Evolutionary conservation across 805 yeast genomes (phyloP).

Genomic region (Debaryomyces maramus): DNA sequence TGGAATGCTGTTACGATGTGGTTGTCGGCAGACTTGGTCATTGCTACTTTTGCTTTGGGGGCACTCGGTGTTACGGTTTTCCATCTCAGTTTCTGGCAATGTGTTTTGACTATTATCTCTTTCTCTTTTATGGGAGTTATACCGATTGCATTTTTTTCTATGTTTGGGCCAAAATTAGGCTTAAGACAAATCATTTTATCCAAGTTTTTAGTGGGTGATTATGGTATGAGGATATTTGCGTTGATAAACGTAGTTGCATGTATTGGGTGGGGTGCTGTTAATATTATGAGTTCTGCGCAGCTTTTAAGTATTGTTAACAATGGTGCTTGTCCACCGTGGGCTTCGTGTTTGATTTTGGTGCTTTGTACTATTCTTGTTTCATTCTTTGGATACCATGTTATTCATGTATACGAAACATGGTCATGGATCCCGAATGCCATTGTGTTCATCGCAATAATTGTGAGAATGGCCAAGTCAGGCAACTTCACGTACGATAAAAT

Average conservation of each 20-base stretch:
- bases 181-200: slow-evolving; percentile 85
- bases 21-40: slow-evolving; percentile 86
- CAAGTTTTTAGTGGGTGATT: slow-evolving; percentile 74
- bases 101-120: slow-evolving; percentile 64
- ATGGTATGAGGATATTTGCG: slow-evolving; percentile 74
- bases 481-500: slow-evolving; percentile 47
- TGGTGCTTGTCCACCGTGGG: slow-evolving; percentile 79
- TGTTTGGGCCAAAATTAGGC: slow-evolving; percentile 82
- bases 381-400: slow-evolving; percentile 79
- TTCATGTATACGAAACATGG: slow-evolving; percentile 81
- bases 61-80: slow-evolving; percentile 58
- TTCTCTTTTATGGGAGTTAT: slow-evolving; percentile 71
- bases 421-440: slow-evolving; percentile 83
- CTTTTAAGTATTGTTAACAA: slow-evolving; percentile 73
- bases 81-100: slow-evolving; percentile 71
- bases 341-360: slow-evolving; percentile 76
- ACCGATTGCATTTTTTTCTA: slow-evolving; percentile 81
- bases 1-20: slow-evolving; percentile 83
- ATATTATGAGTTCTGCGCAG: slow-evolving; percentile 87
- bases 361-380: slow-evolving; percentile 69
- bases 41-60: slow-evolving; percentile 81
- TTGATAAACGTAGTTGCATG: slow-evolving; percentile 79
- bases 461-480: slow-evolving; percentile 66
- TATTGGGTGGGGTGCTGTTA: slow-evolving; percentile 95
- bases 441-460: slow-evolving; percentile 75